These are phyloP conservation scores for Crithidia acanthocephali DNA, from an alignment of 208 protist species.

Conservation along the genomic window DNA sequence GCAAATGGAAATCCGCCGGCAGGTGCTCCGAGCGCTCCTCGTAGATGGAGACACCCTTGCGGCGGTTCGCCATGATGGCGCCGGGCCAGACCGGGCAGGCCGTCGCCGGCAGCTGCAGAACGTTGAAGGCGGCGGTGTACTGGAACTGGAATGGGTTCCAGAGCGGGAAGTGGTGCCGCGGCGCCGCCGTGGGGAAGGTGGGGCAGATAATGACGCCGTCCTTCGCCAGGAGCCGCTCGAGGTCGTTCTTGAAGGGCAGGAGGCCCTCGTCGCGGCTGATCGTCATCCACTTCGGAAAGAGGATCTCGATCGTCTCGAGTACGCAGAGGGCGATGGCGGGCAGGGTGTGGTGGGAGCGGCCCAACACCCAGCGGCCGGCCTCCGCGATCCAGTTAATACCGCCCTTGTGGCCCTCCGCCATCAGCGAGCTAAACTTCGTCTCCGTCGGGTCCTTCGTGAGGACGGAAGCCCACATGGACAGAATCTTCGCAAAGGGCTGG, in stretches of 20 bases:
- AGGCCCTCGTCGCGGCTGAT: constrained; percentile 36
- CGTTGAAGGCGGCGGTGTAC: constrained; percentile 90
- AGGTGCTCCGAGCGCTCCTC: constrained; percentile 34
- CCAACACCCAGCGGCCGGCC: constrained; percentile 56
- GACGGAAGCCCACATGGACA: constrained; percentile 72
- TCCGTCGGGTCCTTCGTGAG: constrained; percentile 71
- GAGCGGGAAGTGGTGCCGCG: constrained; percentile 70
- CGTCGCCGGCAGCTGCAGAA: constrained; percentile 79
- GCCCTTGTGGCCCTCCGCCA: constrained; percentile 52
- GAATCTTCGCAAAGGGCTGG: constrained; percentile 55
- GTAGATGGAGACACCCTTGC: constrained; percentile 35
- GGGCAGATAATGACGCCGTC: constrained; percentile 77
- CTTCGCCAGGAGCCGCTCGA: constrained; percentile 68
- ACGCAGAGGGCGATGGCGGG: constrained; percentile 75
- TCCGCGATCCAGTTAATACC: constrained; percentile 67
- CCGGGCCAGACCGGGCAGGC: constrained; percentile 72
- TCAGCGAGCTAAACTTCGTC: constrained; percentile 61
- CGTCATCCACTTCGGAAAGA: constrained; percentile 52
- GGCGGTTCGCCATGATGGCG: constrained; percentile 30
- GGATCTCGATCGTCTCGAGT: constrained; percentile 52
- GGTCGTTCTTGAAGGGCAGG: constrained; percentile 57
- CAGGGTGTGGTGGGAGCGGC: constrained; percentile 78
- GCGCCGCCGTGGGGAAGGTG: constrained; percentile 73
- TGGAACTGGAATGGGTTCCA: constrained; percentile 84
- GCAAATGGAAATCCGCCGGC: constrained; percentile 65